Base-by-base conservation (phyloP, 371 early-diverging fungal genomes). In the Mortierella sp. region DNA sequence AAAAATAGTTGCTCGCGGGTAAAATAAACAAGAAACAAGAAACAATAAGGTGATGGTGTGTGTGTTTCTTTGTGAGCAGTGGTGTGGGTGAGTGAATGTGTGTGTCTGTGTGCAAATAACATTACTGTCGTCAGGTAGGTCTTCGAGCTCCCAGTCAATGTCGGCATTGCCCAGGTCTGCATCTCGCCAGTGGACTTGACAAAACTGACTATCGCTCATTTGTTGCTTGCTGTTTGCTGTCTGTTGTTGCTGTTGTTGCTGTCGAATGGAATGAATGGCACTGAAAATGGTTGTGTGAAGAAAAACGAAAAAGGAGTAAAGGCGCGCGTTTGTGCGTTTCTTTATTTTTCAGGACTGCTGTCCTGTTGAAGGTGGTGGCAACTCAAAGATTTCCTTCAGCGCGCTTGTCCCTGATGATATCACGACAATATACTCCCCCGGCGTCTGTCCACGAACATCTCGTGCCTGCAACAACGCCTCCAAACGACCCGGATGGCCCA, bases 141-240 rank as follows among this genome's bases (percentile, higher is more conserved):
- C 80, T 50, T 80, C 87, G 1, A 72, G 47, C 38, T 86, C 87
- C 73, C 75, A 79, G 71, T 86, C 87, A 21, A 58, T 74, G 42
- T 80, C 82, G 34, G 75, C 75, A 78, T 80, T 77, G 73, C 75
- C 63, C 28, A 86, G 83, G 26, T 86, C 87, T 38, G 78, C 57
- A 54, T 82, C 80, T 26, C 87, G 80, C 87, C 87, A 86, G 31
- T 86, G 87, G n/a, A 55, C 80, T 28, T 86, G 70, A 31, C 87
- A 86, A 45, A 75, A 80, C 8, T 80, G 78, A 48, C 83, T 86
- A 79, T 86, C 87, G 77, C 87, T 86, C 87, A 86, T 86, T 63
- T 34, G 19, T 63, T 63, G 63, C 9, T 55, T 55, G 21, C n/a
- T 55, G 5, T 3, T 5, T 38, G 42, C 42, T 38, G 42, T 38